A percentile compares a stretch with the other conserved stretches of the same genome.
phyloP scores from a whole-genome alignment of 1,139 yeast genomes.

The Scheffersomyces cryptocercus region DNA sequence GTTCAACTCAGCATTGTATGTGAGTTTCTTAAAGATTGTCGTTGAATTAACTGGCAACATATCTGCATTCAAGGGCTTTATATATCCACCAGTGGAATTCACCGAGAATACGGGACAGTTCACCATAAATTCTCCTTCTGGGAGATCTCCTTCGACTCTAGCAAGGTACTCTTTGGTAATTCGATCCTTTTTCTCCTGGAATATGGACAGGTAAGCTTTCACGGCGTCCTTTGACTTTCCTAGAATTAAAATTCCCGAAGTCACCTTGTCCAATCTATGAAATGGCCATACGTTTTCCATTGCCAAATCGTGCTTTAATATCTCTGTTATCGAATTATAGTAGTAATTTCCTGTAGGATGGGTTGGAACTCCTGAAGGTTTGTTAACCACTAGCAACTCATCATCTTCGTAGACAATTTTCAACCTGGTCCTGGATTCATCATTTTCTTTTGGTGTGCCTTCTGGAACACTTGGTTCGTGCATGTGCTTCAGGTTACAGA shows the following conservation, averaged over 20 bases:
- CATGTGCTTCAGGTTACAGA: slow-evolving; percentile 50
- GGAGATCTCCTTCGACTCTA: slow-evolving; percentile 58
- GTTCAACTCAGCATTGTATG: slow-evolving; percentile 26
- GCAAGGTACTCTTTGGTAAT: slow-evolving; percentile 59
- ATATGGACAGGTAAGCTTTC: slow-evolving; percentile 39
- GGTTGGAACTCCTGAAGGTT: slow-evolving; percentile 77
- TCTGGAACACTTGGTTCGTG: slow-evolving; percentile 62
- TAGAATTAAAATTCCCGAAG: slow-evolving; percentile 70
- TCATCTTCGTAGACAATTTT: slow-evolving; percentile 50
- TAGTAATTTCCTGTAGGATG: slow-evolving; percentile 75
- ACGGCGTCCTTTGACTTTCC: slow-evolving; percentile 52
- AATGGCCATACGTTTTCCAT: slow-evolving; percentile 51
- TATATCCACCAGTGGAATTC: slow-evolving; percentile 37
- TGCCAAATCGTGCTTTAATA: slow-evolving; percentile 43
- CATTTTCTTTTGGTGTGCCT: slow-evolving; percentile 16
- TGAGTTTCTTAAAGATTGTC: slow-evolving; percentile 31
- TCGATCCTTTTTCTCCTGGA: slow-evolving; percentile 35
- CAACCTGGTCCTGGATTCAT: slow-evolving; percentile 18
- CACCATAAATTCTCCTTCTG: slow-evolving; percentile 25
- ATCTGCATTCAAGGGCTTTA: slow-evolving; percentile 31
- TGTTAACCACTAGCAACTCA: slow-evolving; percentile 59
- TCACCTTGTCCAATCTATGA: slow-evolving; percentile 70
- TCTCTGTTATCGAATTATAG: slow-evolving; percentile 62
- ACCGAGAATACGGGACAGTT: slow-evolving; percentile 40
- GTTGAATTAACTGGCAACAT: slow-evolving; percentile 31